Evolutionary conservation across 257 asterid species (phyloP), one percentile per base, ranked within the genome.

Genomic region (Plectranthus barbatus): DNA sequence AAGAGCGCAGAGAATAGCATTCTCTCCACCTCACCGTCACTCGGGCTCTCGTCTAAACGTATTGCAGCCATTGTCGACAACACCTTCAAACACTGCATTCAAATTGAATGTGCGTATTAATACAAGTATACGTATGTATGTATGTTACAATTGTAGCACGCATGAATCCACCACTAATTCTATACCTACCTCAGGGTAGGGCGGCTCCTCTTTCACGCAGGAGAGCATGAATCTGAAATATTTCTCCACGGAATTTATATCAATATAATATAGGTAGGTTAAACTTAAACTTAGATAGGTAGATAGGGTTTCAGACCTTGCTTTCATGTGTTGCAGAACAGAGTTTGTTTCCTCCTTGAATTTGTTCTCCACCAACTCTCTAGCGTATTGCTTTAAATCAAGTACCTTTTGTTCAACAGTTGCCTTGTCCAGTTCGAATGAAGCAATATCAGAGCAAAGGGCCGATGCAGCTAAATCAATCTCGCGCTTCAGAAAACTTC

Each of bases 51-150:
- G 54, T 83, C 84, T 78, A 83, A 64, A 24, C 86, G 79, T 41
- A 81, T 1, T 44, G 9, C 41, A 36, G 41, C 41, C 41, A 36
- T 36, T 36, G 41, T 36, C 6, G 49, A 44, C 49, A 44, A 44
- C 19, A 79, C 75, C 75, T 73, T 78, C 68, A 83, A 58, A 52
- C 86, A 66, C 94, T 85, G 77, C 64, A 74, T n/a, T n/a, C n/a
- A n/a, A n/a, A 64, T 56, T 17, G 39, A 58, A 36, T 36, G 31
- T n/a, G n/a, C n/a, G n/a, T n/a, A n/a, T n/a, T n/a, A n/a, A n/a
- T n/a, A n/a, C n/a, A n/a, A n/a, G n/a, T n/a, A n/a, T n/a, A n/a
- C n/a, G n/a, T n/a, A n/a, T n/a, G n/a, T n/a, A n/a, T n/a, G n/a
- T n/a, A n/a, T n/a, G n/a, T n/a, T n/a, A n/a, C n/a, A n/a, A n/a